Evolutionary conservation across 116 monocot genomes (phyloP), one percentile per base, ranked within the genome.

Genomic region (Posidonia oceanica): DNA sequence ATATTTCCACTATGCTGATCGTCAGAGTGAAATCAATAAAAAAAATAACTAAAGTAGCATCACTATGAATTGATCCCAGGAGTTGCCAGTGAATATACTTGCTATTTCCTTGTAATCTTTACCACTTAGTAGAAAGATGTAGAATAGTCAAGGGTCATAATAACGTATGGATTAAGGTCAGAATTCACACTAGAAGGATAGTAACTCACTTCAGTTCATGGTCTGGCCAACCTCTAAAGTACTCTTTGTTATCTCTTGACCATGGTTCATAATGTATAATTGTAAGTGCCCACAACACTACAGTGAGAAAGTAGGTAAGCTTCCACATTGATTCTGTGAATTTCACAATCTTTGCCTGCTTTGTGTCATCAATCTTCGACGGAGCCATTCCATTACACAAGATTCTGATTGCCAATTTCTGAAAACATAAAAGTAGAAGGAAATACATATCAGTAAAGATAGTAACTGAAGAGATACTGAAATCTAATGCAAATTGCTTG

Each of bases 281-380:
- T 57, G 68, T 69, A 60, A 91, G 73, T 55, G 78, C 82, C 91
- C 95, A 95, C 22, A 80, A 59, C 68, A 88, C 84, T 58, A 83
- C 75, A 56, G 36, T 53, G n/a, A 59, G 68, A 81, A 91, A 95
- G 59, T 91, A 95, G 23, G 83, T 88, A 37, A 88, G 75, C 80
- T 95, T 95, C 95, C 95, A 95, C 84, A 91, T 79, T 52, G 95
- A 88, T 79, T 95, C 91, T 14, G 86, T 79, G 74, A 75, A 88
- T 74, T 95, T 95, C 6, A 65, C 53, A 54, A 91, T 75, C 72
- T 95, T 95, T 64, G 90, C 75, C 18, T 52, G 68, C 60, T 69
- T 83, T 64, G 69, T 71, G 56, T 83, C 85, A 75, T 80, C 78
- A 60, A 69, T 76, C 71, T 78, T 76, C 39, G 66, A 10, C 11